Base-by-base conservation (phyloP, 176 grass and related monocot species). In the Eremochloa ophiuroides region DNA sequence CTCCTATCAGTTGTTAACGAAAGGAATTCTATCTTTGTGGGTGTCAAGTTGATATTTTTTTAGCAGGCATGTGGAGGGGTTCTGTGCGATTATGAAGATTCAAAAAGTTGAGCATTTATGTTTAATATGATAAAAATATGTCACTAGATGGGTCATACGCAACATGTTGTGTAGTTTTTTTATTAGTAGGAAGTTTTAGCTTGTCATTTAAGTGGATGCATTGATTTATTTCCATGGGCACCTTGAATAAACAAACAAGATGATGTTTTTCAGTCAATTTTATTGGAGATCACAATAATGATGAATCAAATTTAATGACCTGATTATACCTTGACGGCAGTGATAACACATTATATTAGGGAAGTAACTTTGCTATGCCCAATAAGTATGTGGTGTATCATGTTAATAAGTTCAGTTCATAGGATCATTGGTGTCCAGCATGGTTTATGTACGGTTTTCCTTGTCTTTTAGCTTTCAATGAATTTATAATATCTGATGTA, bases 401-500 rank as follows among this genome's bases (percentile, higher is more conserved):
- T 67, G 29, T 25, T 79, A 14, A 35, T 35, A 73, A 50, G 28
- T 20, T 29, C 70, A 50, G 23, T 28, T 44, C 17, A 72, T 48
- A 31, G 8, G 18, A 16, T 63, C 29, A 35, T 22, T 17, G 30
- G 47, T 48, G 20, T 12, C 7, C 31, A 74, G 10, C 22, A 51
- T 67, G 43, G 6, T 38, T 38, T 80, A 25, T 50, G 9, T 50
- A 50, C 50, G 42, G n/a, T 37, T 61, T 67, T 39, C 50, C 53
- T 66, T 70, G 73, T 15, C 0, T 27, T 79, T 77, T 62, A 59
- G 33, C 10, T 58, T 28, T 11, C 17, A 40, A 4, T 37, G 10
- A 64, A 64, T 74, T 62, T 69, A 15, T 79, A 13, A 11, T 42
- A 6, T 87, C 8, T 55, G 39, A 38, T 77, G 37, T 81, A 98